Percentiles rank a stretch among this genome's conserved stretches.
phyloP scores from a whole-genome alignment of 2,329 filamentous ascomycete genomes.

The Aspergillus pseudoterreus region DNA sequence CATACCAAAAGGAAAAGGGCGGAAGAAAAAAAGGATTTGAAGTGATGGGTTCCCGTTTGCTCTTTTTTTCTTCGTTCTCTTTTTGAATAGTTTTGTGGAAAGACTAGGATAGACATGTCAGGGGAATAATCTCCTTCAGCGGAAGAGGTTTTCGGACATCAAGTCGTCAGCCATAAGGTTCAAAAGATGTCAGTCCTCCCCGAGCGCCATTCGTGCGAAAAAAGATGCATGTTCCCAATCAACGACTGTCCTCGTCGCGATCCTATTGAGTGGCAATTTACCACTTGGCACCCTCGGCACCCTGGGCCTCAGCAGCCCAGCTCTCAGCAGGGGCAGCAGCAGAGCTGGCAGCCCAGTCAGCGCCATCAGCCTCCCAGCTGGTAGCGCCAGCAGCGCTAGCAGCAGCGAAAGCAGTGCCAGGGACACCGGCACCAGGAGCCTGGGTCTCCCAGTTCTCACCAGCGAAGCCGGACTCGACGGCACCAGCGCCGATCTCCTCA shows the following conservation, averaged over 20 bases:
- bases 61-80: conserved; percentile 31
- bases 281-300: conserved; percentile 36
- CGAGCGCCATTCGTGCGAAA: conserved; percentile 19
- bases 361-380: conserved; percentile 59
- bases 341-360: conserved; percentile 52
- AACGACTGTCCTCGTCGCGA: conserved; percentile 28
- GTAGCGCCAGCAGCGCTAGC: conserved; percentile 65
- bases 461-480: conserved; percentile 75
- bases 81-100: conserved; percentile 27
- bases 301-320: conserved; percentile 38
- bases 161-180: conserved; percentile 2
- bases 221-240: conserved; percentile 24
- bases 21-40: conserved; percentile 25
- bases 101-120: conserved; percentile 40
- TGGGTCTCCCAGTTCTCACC: conserved; percentile 79
- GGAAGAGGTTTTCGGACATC: conserved; percentile 3
- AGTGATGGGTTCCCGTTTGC: conserved; percentile 25
- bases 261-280: conserved; percentile 25
- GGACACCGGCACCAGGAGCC: conserved; percentile 59
- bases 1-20: conserved; percentile 26
- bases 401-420: conserved; percentile 63
- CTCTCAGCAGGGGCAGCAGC: conserved; percentile 35
- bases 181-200: conserved; percentile 14
- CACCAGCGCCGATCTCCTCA: conserved; percentile 77
- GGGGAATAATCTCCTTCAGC: conserved; percentile 24